Evolutionary conservation across 495 filamentous ascomycete species (phyloP), one percentile per base, ranked within the genome.

Genomic region (Penicillium silybi): DNA sequence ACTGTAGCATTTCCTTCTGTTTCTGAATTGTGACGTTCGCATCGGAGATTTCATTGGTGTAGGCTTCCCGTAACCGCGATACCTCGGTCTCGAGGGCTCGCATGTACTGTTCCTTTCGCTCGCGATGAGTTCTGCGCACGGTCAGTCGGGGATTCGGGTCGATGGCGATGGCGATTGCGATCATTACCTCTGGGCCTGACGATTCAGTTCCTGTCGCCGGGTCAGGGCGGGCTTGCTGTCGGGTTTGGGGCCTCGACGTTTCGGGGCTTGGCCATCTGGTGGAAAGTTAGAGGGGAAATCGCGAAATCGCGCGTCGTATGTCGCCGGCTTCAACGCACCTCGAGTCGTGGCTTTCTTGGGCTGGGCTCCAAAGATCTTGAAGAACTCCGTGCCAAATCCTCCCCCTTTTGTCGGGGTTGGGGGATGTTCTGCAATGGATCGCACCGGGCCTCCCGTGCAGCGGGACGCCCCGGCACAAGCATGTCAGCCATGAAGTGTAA

Each of bases 41-140:
- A 16, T 70, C 62, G 27, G 64, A 65, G 10, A 78, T 71, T 26
- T 74, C 70, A 15, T 64, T 65, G 17, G 64, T 69, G 51, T 74
- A 78, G 11, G 72, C 62, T 50, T 76, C 71, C 61, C 81, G 78
- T 52, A 84, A 71, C 45, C 89, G 86, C 18, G 89, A 78, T 7
- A 96, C 85, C 69, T 96, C 89, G 60, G 89, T 85, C 66, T 97
- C 92, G 49, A 97, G 80, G n/a, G 84, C 80, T 67, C 90, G 90
- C 78, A 96, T 92, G 64, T 97, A 97, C 59, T 87, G 81, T 70
- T 97, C 93, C 66, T 97, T 97, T 51, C 93, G 86, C 69, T 98
- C 93, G 41, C 93, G 91, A 72, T 97, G 92, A 20, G 93, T 96
- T 63, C 92, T 87, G 44, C 11, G 19, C 20, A 16, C 15, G 43